Evolutionary conservation across 495 filamentous ascomycete species (phyloP).

Genomic region (Immersiella caudata): DNA sequence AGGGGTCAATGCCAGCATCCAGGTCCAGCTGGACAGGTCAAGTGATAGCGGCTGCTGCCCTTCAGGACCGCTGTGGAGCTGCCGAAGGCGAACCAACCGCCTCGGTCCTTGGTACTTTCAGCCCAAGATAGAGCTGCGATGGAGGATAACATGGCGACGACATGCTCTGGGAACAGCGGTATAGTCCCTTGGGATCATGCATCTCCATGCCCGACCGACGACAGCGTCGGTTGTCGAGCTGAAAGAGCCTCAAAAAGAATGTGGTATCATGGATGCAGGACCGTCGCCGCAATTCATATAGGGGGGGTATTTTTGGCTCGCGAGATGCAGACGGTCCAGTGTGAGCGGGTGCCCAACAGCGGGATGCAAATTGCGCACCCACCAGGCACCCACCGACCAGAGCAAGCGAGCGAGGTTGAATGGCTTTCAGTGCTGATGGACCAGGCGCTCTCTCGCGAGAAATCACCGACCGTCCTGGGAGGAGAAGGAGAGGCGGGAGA

Average conservation of each 20-base stretch:
- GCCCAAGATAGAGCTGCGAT: neutral
- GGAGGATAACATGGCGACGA: neutral
- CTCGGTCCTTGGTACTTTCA: neutral
- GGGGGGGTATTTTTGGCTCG: constrained; percentile 29
- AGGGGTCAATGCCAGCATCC: neutral
- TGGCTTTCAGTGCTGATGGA: neutral
- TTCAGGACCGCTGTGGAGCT: constrained; percentile 12
- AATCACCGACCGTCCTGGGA: neutral
- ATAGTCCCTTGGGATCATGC: neutral
- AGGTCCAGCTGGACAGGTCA: constrained; percentile 13
- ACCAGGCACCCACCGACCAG: neutral
- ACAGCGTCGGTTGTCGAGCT: constrained; percentile 15
- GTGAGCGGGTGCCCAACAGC: constrained; percentile 15
- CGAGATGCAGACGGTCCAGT: constrained; percentile 10
- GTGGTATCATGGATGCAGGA: constrained; percentile 18
- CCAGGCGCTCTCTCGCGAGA: neutral
- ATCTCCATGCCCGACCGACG: neutral
- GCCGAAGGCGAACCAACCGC: neutral
- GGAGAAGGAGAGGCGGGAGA: neutral
- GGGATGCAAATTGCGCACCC: constrained; percentile 27
- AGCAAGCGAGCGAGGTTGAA: constrained; percentile 8
- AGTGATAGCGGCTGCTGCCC: constrained; percentile 15
- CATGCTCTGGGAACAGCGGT: neutral
- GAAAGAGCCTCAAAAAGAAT: constrained; percentile 28
- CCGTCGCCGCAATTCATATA: constrained; percentile 25